phyloP scores from a whole-genome alignment of 2,329 filamentous ascomycete species.

The Fusarium sp. region DNA sequence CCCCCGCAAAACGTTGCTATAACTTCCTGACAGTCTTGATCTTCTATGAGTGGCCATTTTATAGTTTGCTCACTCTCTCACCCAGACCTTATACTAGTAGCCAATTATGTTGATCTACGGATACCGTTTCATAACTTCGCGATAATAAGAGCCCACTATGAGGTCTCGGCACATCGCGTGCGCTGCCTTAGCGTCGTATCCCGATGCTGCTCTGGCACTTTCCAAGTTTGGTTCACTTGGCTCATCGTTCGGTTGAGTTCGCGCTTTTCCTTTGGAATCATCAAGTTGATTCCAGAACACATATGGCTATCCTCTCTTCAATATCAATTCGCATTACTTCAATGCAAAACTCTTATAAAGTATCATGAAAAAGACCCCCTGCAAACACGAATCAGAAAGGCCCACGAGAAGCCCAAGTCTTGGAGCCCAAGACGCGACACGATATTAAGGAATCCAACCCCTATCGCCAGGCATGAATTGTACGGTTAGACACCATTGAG shows the following conservation, averaged over 20 bases:
- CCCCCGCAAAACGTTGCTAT: conserved; percentile 11
- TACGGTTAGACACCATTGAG: conserved; percentile 15
- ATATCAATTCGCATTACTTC: not conserved
- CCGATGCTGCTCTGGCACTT: conserved; percentile 20
- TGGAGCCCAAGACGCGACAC: conserved; percentile 31
- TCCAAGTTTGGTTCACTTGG: conserved; percentile 15
- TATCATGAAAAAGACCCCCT: conserved; percentile 19
- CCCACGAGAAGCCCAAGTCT: conserved; percentile 31
- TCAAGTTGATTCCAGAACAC: conserved; percentile 8
- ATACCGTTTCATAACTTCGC: not conserved
- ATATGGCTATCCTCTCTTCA: not conserved
- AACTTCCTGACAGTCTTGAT: not conserved
- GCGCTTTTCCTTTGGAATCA: conserved; percentile 11
- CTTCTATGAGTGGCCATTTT: not conserved
- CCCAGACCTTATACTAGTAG: fast-evolving
- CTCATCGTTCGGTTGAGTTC: not conserved
- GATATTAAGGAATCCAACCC: conserved; percentile 15
- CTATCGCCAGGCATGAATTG: conserved; percentile 23
- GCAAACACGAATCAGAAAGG: conserved; percentile 14
- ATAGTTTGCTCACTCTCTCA: not conserved
- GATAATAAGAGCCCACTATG: not conserved
- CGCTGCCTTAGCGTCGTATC: conserved; percentile 34
- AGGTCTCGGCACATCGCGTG: conserved; percentile 19
- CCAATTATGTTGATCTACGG: not conserved
- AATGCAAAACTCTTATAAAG: not conserved